Percentiles rank a stretch among this genome's conserved stretches.
Evolutionary conservation across 179 eudicot genomes (phyloP).

Genomic region (Silene noctiflora): DNA sequence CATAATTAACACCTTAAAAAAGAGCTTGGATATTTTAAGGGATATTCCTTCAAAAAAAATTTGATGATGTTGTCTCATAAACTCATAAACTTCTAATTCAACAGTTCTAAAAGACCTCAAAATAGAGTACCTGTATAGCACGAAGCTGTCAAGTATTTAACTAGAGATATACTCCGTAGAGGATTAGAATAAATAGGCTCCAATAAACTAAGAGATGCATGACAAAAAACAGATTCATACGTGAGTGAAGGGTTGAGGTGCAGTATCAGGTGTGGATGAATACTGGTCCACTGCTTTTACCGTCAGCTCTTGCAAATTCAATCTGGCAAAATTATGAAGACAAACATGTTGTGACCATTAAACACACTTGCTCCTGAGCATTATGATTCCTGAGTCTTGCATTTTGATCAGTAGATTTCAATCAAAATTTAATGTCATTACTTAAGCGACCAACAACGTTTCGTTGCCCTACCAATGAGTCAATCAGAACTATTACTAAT

Average conservation of each 20-base stretch:
- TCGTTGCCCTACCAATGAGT: neutral
- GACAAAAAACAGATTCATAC: constrained; percentile 30
- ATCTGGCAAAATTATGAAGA: constrained; percentile 32
- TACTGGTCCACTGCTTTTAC: constrained; percentile 33
- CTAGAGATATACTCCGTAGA: neutral
- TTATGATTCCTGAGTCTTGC: neutral
- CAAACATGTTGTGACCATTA: neutral
- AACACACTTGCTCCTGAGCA: neutral
- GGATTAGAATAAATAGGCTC: neutral
- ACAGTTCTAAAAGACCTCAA: neutral
- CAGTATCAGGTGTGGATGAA: constrained; percentile 31
- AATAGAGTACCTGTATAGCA: neutral
- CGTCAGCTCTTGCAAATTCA: constrained; percentile 46
- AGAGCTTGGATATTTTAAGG: no score
- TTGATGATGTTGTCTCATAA: neutral
- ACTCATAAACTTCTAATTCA: neutral
- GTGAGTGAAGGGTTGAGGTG: constrained; percentile 42
- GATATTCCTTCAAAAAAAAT: neutral
- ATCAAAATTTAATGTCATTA: neutral
- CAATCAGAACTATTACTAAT: neutral
- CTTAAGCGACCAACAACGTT: neutral
- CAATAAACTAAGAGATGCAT: neutral
- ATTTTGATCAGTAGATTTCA: neutral
- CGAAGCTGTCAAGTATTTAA: neutral
- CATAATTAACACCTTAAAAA: neutral